A percentile compares a stretch with the other conserved stretches of the same genome.
These are phyloP conservation scores for Diaporthe citri DNA, from an alignment of 2,329 filamentous ascomycete genomes.

Conservation along the genomic window DNA sequence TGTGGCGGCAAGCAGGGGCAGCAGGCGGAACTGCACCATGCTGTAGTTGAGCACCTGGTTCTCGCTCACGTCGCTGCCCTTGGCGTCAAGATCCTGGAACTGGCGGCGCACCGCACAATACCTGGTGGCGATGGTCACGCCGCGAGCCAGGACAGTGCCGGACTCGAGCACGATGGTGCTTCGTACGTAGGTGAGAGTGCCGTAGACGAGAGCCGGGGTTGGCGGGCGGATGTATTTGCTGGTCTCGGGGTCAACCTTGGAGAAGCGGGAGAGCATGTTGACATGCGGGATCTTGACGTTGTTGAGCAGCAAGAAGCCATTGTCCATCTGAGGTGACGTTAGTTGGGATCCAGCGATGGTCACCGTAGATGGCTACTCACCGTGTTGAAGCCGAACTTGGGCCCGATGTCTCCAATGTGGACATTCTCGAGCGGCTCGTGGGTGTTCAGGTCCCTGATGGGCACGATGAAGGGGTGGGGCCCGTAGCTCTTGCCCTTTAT, in stretches of 20 bases:
- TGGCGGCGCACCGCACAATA: slow-evolving; percentile 82
- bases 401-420: slow-evolving; percentile 84
- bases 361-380: neutral
- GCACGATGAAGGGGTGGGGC: slow-evolving; percentile 83
- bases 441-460: slow-evolving; percentile 77
- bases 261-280: slow-evolving; percentile 81
- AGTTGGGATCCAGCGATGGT: neutral
- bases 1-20: slow-evolving; percentile 79
- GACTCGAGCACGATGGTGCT: slow-evolving; percentile 81
- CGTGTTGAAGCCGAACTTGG: slow-evolving; percentile 83
- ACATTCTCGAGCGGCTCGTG: slow-evolving; percentile 77
- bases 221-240: slow-evolving; percentile 76
- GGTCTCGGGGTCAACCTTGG: slow-evolving; percentile 75
- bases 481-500: slow-evolving; percentile 77
- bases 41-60: slow-evolving; percentile 85
- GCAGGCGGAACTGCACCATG: slow-evolving; percentile 81
- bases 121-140: slow-evolving; percentile 82
- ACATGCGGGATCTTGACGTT: slow-evolving; percentile 80
- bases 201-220: slow-evolving; percentile 77
- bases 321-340: slow-evolving; percentile 70
- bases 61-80: slow-evolving; percentile 67
- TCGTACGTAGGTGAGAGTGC: slow-evolving; percentile 81
- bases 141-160: slow-evolving; percentile 77
- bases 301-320: slow-evolving; percentile 83
- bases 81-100: slow-evolving; percentile 79